Percentiles rank a stretch among this genome's conserved stretches.
Evolutionary conservation across 805 yeast species (phyloP).

Genomic region (Monosporozyma yasuniensis): DNA sequence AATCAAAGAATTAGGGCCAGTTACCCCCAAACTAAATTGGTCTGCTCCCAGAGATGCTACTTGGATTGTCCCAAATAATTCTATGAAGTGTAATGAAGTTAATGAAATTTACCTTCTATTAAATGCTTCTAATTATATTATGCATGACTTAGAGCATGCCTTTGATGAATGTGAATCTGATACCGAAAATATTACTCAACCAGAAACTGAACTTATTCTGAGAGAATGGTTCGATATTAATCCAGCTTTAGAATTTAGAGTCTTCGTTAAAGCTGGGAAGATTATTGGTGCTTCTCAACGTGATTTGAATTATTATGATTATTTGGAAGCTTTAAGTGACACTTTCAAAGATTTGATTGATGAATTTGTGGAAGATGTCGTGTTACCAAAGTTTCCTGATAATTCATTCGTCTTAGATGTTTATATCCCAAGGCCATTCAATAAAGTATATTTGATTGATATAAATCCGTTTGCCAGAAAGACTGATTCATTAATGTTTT

Average conservation of each 20-base stretch:
- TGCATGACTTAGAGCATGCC: constrained; percentile 73
- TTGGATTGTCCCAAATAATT: constrained; percentile 79
- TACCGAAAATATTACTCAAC: constrained; percentile 9
- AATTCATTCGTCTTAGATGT: constrained; percentile 64
- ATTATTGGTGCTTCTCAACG: constrained; percentile 76
- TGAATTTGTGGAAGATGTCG: constrained; percentile 43
- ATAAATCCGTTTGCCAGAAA: constrained; percentile 76
- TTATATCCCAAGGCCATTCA: constrained; percentile 69
- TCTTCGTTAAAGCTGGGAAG: constrained; percentile 58
- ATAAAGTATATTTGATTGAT: constrained; percentile 63
- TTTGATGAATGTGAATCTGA: constrained; percentile 42
- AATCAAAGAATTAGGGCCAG: constrained; percentile 46
- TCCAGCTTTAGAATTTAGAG: constrained; percentile 87
- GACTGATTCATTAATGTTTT: constrained; percentile 68
- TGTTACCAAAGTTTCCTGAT: constrained; percentile 44
- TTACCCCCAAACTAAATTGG: constrained; percentile 92
- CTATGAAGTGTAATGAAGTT: constrained; percentile 59
- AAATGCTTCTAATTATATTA: constrained; percentile 80
- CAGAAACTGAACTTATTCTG: constrained; percentile 57
- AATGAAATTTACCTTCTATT: constrained; percentile 72
- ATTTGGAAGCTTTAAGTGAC: constrained; percentile 44
- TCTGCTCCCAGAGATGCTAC: constrained; percentile 91
- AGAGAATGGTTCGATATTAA: constrained; percentile 77
- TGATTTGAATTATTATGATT: constrained; percentile 76
- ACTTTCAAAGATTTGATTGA: constrained; percentile 41